Base-by-base conservation (phyloP, 306 rosid genomes). In the Alnus rubra region DNA sequence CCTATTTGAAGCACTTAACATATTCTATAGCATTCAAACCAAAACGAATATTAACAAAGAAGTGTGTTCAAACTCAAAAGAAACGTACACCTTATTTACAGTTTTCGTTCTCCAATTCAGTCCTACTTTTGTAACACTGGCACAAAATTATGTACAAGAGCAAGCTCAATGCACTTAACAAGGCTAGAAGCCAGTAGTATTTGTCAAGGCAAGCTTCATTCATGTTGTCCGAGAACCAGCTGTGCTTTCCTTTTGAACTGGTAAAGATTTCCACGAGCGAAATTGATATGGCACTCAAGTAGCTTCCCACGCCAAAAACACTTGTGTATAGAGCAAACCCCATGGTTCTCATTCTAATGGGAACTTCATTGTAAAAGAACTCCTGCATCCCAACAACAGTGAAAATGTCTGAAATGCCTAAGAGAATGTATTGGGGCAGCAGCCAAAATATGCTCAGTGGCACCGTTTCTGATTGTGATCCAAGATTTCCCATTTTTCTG, bases 311-410 rank as follows among this genome's bases (percentile, higher is more conserved):
- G 3, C 99, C 99, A 55, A 93, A 95, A 82, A 95, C 99, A 73
- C 99, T 91, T 0, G 88, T 91, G 70, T 90, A 88, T 52, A 95
- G 74, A 0, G 98, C 98, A 80, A 95, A 90, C 3, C 91, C 99
- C 88, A 90, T 84, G 2, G 97, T 92, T 74, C 93, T 93, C 99
- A 93, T 93, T 49, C 82, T 89, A 45, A 63, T 74, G 0, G 99
- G 99, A 64, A 93, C 96, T 77, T 95, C 96, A n/a, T 92, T 84
- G 86, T 91, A 95, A 59, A 95, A 95, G 44, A 95, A 95, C 76
- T 95, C 99, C 19, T 95, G 98, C 98, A 95, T 95, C 1, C 97
- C 99, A 51, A 95, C 98, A 31, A 93, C 98, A 0, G 98, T 95
- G 84, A 95, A 95, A 74, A 92, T 93, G 77, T 93, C 99, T 13